phyloP scores from a whole-genome alignment of 257 asterid genomes.

The Solanum virginianum region DNA sequence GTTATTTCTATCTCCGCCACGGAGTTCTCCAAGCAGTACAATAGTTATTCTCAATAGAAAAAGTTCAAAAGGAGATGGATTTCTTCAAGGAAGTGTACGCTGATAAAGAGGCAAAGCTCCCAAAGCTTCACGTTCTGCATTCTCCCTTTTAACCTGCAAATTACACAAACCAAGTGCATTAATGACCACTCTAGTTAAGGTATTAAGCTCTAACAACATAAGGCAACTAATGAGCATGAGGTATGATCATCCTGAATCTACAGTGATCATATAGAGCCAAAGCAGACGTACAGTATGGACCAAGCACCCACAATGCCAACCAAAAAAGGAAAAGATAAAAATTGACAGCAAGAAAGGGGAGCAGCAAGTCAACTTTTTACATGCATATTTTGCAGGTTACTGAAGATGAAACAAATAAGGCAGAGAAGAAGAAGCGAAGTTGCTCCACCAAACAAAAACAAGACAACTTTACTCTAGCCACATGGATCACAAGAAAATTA shows the following conservation, averaged over 20 bases:
- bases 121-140: slow-evolving; percentile 85
- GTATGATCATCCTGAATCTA: background rate
- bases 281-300: background rate
- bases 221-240: background rate
- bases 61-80: background rate
- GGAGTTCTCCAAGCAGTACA: background rate
- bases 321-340: background rate
- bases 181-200: background rate
- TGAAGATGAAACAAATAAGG: background rate
- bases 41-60: background rate
- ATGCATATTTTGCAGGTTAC: background rate
- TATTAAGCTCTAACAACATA: background rate
- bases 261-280: background rate
- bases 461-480: background rate
- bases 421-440: background rate
- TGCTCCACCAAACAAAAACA: background rate
- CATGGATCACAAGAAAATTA: background rate
- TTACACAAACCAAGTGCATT: background rate
- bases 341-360: background rate
- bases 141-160: slow-evolving; percentile 76
- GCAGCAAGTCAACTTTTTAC: background rate
- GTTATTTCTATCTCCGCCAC: background rate
- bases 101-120: slow-evolving; percentile 95
- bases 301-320: background rate
- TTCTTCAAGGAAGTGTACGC: slow-evolving; percentile 67